phyloP scores from a whole-genome alignment of 192 early-diverging fungal genomes.

The Glomus cerebriforme region DNA sequence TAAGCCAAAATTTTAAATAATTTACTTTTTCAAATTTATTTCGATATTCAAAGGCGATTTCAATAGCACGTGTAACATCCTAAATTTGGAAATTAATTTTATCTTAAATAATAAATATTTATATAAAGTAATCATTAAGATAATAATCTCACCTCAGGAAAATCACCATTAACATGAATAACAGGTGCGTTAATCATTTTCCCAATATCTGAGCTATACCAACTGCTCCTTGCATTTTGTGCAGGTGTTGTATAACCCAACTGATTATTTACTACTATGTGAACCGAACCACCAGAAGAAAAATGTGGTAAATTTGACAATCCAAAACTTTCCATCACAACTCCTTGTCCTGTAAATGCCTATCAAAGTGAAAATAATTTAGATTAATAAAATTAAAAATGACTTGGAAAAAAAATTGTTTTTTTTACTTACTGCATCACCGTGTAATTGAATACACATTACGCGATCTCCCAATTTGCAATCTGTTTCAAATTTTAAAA shows the following conservation, averaged over 20 bases:
- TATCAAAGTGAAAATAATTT: background rate
- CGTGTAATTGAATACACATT: constrained; percentile 93
- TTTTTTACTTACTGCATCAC: constrained; percentile 75
- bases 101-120: background rate
- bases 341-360: constrained; percentile 85
- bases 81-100: background rate
- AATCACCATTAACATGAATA: constrained; percentile 95
- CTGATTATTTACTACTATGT: constrained; percentile 98
- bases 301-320: constrained; percentile 95
- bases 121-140: background rate
- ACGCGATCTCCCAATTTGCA: constrained; percentile 93
- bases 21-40: constrained; percentile 82
- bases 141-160: constrained; percentile 75
- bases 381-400: background rate
- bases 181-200: constrained; percentile 97
- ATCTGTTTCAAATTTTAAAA: constrained; percentile 58
- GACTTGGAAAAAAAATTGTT: background rate
- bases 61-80: constrained; percentile 57
- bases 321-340: constrained; percentile 95
- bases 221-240: constrained; percentile 88
- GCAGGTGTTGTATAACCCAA: constrained; percentile 97
- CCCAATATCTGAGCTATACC: constrained; percentile 91
- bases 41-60: constrained; percentile 87
- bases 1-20: background rate
- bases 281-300: constrained; percentile 92